Evolutionary conservation across 2,329 filamentous ascomycete genomes (phyloP), one percentile per base, ranked within the genome.

Genomic region (Didymella glomerata): DNA sequence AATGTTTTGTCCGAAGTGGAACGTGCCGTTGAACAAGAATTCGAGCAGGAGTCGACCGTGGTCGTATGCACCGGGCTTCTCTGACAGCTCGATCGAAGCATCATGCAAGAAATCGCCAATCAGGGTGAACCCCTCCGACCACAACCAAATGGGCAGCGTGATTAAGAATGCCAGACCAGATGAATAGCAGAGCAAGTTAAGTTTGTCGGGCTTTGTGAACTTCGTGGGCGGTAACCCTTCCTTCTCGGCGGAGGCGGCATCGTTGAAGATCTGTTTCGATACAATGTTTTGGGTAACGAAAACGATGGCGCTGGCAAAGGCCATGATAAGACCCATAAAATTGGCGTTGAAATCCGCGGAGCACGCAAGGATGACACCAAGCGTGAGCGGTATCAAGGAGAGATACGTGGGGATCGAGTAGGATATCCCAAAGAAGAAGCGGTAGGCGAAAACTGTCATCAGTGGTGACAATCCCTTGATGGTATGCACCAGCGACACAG

Each of bases 231-330:
- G 83, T 32, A 83, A 77, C 2, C 82, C 80, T 53, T 97, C 92
- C 8, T 88, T 87, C 78, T 97, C 94, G 2, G 92, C 91, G 58
- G 88, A 88, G 7, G 92, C 90, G 7, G 92, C 92, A 74, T 97
- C 93, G 76, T 97, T 99, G 83, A 99, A 99, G 10, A 99, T 87
- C 66, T 92, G 92, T 79, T 99, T 99, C 20, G 94, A 98, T 66
- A 97, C 96, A 57, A 99, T 99, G 74, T 99, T 99, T 75, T 99
- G 95, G 0, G 93, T 95, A 34, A 99, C 95, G 73, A 99, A 99
- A 65, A 98, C 90, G 55, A 98, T 82, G 8, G 95, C 92, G n/a
- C 92, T 93, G 32, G 92, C 82, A 36, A 99, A 89, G 3, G 95
- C 93, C 71, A 93, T 94, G 11, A 94, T 71, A 18, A 99, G 90